Percentiles rank a stretch among this genome's conserved stretches.
phyloP scores from a whole-genome alignment of 495 filamentous ascomycete genomes.

The Daldinia vernicosa region DNA sequence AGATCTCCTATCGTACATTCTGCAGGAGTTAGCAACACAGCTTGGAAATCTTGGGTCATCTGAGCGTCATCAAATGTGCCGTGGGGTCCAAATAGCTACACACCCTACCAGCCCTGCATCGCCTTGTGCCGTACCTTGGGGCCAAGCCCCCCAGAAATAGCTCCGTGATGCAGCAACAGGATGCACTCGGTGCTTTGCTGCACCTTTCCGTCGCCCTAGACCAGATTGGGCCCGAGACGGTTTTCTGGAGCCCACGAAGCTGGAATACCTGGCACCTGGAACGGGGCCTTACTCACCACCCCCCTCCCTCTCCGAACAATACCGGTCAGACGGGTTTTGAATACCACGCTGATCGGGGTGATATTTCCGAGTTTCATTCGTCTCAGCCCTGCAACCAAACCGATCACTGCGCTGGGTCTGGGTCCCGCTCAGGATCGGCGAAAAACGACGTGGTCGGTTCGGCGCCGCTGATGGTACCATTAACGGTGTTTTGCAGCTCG shows the following conservation, averaged over 20 bases:
- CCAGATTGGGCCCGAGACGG: slow-evolving; percentile 40
- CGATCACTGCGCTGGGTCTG: slow-evolving; percentile 22
- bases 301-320: slow-evolving; percentile 14
- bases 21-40: slow-evolving; percentile 27
- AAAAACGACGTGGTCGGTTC: slow-evolving; percentile 22
- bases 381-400: slow-evolving; percentile 40
- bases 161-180: slow-evolving; percentile 31
- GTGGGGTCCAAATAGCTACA: slow-evolving; percentile 41
- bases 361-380: slow-evolving; percentile 39
- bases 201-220: slow-evolving; percentile 39
- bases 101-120: slow-evolving; percentile 23
- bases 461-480: slow-evolving; percentile 21
- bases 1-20: slow-evolving; percentile 44
- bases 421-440: slow-evolving; percentile 32
- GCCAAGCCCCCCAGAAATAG: slow-evolving; percentile 37
- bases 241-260: slow-evolving; percentile 28
- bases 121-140: slow-evolving; percentile 24
- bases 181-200: slow-evolving; percentile 37
- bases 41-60: slow-evolving; percentile 43
- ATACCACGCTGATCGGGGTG: slow-evolving; percentile 39
- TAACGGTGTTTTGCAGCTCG: slow-evolving; percentile 32
- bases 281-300: slow-evolving; percentile 2
- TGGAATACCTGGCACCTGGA: slow-evolving; percentile 12
- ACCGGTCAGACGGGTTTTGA: slow-evolving; percentile 37
- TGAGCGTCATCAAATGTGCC: slow-evolving; percentile 42